Evolutionary conservation across 2,329 filamentous ascomycete species (phyloP).

Genomic region (Aspergillus flavus): DNA sequence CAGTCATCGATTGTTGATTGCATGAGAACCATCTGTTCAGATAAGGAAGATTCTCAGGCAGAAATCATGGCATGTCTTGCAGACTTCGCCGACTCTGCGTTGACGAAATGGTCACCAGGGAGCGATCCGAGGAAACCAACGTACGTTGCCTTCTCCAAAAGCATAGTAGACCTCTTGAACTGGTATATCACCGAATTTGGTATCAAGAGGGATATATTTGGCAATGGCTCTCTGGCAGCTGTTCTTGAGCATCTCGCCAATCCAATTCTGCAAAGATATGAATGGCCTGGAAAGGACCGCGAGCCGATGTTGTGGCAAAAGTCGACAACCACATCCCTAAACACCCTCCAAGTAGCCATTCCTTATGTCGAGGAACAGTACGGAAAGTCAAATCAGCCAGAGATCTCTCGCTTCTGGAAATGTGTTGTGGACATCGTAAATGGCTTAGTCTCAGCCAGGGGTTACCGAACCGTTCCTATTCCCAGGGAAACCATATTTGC

Average conservation of each 20-base stretch:
- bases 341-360: constrained; percentile 68
- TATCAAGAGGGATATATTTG: constrained; percentile 68
- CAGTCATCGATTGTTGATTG: constrained; percentile 39
- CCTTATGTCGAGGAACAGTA: constrained; percentile 57
- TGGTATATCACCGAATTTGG: constrained; percentile 45
- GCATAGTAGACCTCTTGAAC: constrained; percentile 69
- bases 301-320: constrained; percentile 75
- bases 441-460: constrained; percentile 70
- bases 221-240: constrained; percentile 65
- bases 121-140: constrained; percentile 63
- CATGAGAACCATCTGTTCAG: constrained; percentile 37
- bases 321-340: constrained; percentile 71
- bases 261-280: constrained; percentile 79
- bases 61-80: constrained; percentile 55
- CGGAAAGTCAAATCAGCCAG: constrained; percentile 31
- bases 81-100: constrained; percentile 67
- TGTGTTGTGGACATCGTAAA: constrained; percentile 66
- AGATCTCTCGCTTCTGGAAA: constrained; percentile 67
- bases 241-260: constrained; percentile 68
- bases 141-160: constrained; percentile 86
- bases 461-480: constrained; percentile 47
- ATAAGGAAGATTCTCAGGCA: constrained; percentile 41
- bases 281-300: constrained; percentile 72
- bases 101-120: constrained; percentile 40
- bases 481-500: constrained; percentile 53